Percentiles rank a stretch among this genome's conserved stretches.
Conservation (phyloP, 179 eudicot genomes). For the Drosera spatulata region DNA sequence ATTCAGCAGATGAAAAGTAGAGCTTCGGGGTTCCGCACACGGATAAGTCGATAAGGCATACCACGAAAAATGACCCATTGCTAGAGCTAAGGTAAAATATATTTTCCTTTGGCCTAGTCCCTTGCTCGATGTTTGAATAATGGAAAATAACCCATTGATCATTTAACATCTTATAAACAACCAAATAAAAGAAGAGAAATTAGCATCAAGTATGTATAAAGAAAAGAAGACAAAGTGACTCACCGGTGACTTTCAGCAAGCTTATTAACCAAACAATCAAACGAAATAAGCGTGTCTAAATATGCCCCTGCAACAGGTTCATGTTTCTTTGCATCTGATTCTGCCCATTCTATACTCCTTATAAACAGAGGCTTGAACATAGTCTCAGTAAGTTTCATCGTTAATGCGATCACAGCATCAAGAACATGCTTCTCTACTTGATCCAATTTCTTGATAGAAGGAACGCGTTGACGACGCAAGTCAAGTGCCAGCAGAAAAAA, state of each 20-base stretch:
- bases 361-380: constrained; percentile 94
- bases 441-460: constrained; percentile 37
- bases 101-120: too few species aligned
- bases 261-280: constrained; percentile 62
- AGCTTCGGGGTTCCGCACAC: too few species aligned
- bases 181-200: too few species aligned
- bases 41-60: too few species aligned
- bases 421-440: constrained; percentile 61
- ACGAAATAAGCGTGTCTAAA: constrained; percentile 56
- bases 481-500: constrained; percentile 78
- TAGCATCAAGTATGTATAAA: too few species aligned
- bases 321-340: constrained; percentile 29
- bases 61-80: neutral
- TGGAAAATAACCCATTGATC: neutral
- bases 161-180: too few species aligned
- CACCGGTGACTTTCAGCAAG: constrained; percentile 85
- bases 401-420: constrained; percentile 46
- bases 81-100: too few species aligned
- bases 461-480: constrained; percentile 60
- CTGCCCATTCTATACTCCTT: constrained; percentile 80
- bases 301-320: constrained; percentile 20
- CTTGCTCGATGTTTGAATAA: neutral
- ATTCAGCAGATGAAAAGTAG: too few species aligned
- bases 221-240: constrained; percentile 8
- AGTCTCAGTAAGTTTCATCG: constrained; percentile 88